Conservation (phyloP, 2,329 filamentous ascomycete genomes). For the Ophioceras dolichostomum region DNA sequence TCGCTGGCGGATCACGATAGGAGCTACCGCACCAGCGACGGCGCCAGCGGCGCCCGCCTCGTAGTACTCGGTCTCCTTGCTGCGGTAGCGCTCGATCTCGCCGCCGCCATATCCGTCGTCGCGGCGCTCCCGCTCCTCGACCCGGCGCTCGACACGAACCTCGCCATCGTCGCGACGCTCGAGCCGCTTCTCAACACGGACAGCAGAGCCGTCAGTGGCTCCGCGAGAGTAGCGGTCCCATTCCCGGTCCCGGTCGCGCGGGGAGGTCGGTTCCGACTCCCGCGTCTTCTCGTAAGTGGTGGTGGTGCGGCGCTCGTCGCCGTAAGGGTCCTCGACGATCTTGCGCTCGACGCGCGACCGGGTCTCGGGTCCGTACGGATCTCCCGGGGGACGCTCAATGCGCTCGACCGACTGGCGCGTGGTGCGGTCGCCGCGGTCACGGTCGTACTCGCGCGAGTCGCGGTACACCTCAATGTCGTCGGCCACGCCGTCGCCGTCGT, state of each 20-base stretch:
- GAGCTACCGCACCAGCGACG: slow-evolving; percentile 25
- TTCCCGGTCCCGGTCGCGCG: slow-evolving; percentile 15
- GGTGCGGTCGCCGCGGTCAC: slow-evolving; percentile 11
- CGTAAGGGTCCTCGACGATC: slow-evolving; percentile 21
- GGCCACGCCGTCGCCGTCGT: slow-evolving; percentile 9
- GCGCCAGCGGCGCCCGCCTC: too few relatives aligned
- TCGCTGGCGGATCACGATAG: slow-evolving; percentile 44
- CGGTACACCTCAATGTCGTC: slow-evolving; percentile 4
- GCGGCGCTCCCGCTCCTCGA: slow-evolving; percentile 30
- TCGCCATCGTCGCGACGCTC: slow-evolving; percentile 27
- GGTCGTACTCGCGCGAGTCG: slow-evolving; percentile 9
- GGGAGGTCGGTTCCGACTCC: slow-evolving; percentile 19
- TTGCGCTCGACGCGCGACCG: slow-evolving; percentile 14
- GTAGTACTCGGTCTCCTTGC: slow-evolving; percentile 52
- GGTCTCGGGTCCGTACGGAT: slow-evolving; percentile 6
- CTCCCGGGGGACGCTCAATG: slow-evolving; percentile 12
- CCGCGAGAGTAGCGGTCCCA: slow-evolving; percentile 18
- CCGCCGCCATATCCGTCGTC: slow-evolving; percentile 33
- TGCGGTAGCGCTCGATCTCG: slow-evolving; percentile 45
- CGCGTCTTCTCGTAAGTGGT: slow-evolving; percentile 30
- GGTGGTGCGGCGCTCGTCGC: slow-evolving; percentile 18
- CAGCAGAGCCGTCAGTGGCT: slow-evolving; percentile 17
- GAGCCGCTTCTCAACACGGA: slow-evolving; percentile 25
- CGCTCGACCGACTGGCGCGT: slow-evolving; percentile 11
- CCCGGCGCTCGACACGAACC: slow-evolving; percentile 26